A percentile compares a stretch with the other conserved stretches of the same genome.
These are phyloP conservation scores for Clarireedia monteithiana DNA, from an alignment of 2,329 filamentous ascomycete species.

Conservation along the genomic window DNA sequence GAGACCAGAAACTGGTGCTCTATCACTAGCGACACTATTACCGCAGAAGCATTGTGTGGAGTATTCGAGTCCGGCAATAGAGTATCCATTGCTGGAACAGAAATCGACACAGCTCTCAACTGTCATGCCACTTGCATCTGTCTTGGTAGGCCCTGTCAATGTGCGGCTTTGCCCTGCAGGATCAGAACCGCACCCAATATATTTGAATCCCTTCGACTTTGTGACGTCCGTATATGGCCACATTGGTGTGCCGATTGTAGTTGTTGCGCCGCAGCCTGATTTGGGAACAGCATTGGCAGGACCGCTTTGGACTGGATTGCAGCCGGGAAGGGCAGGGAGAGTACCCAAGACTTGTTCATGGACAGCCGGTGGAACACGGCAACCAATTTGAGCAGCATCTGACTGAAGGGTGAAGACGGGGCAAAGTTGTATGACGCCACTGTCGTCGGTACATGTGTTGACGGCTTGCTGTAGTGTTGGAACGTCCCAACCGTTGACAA, in stretches of 20 bases:
- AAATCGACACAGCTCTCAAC: constrained; percentile 28
- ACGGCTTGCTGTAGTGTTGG: constrained; percentile 41
- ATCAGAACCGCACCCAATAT: constrained; percentile 55
- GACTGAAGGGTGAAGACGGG: constrained; percentile 42
- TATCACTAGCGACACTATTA: constrained; percentile 11
- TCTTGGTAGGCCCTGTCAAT: background rate
- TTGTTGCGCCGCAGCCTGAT: constrained; percentile 41
- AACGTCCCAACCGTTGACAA: constrained; percentile 50
- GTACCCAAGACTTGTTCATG: constrained; percentile 38
- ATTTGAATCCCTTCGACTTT: constrained; percentile 43
- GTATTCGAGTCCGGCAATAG: constrained; percentile 30
- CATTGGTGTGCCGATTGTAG: constrained; percentile 39
- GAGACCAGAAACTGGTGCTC: constrained; percentile 1
- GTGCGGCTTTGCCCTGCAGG: constrained; percentile 32
- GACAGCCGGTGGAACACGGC: constrained; percentile 38
- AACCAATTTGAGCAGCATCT: constrained; percentile 43
- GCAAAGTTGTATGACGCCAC: constrained; percentile 37
- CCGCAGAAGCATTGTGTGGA: constrained; percentile 25
- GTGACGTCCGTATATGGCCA: constrained; percentile 37
- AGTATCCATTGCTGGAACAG: constrained; percentile 19
- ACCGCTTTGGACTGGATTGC: constrained; percentile 35
- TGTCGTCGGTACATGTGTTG: constrained; percentile 38
- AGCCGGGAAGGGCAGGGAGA: constrained; percentile 45
- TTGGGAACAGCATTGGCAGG: constrained; percentile 21
- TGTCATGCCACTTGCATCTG: constrained; percentile 14